A percentile compares a stretch with the other conserved stretches of the same genome.
These are phyloP conservation scores for Petasospora rhodanensis DNA, from an alignment of 1,139 yeast species.

Conservation along the genomic window DNA sequence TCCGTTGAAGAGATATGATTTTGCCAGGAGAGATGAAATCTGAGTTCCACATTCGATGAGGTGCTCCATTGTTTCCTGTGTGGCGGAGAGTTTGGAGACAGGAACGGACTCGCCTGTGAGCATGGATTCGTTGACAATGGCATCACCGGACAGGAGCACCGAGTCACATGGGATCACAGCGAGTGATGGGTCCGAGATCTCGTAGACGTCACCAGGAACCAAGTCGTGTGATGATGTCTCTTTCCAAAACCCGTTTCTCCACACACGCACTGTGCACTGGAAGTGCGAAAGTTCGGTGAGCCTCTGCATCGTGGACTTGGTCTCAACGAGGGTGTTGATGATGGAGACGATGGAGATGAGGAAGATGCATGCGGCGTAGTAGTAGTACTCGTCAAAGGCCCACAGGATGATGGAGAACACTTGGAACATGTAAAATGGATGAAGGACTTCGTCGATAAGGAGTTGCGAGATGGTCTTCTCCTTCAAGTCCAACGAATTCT, in stretches of 20 bases:
- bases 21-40: conserved; percentile 64
- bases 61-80: conserved; percentile 52
- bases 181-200: conserved; percentile 81
- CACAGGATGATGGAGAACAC: conserved; percentile 86
- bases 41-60: conserved; percentile 46
- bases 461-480: conserved; percentile 66
- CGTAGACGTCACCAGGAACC: conserved; percentile 95
- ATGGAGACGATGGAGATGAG: conserved; percentile 79
- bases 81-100: conserved; percentile 72
- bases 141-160: conserved; percentile 80
- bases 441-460: conserved; percentile 81
- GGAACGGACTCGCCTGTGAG: conserved; percentile 98
- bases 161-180: conserved; percentile 83
- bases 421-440: conserved; percentile 93
- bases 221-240: conserved; percentile 73
- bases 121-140: conserved; percentile 93
- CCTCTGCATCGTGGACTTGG: conserved; percentile 68
- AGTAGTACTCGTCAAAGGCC: conserved; percentile 88
- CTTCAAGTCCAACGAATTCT: conserved; percentile 67
- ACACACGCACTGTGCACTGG: conserved; percentile 78
- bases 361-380: conserved; percentile 90
- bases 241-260: conserved; percentile 93
- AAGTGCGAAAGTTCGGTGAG: conserved; percentile 70
- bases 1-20: conserved; percentile 79
- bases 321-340: conserved; percentile 75